These are phyloP conservation scores for Ceratobasidium sp. DNA, from an alignment of 1,284 basidiomycete species.

Conservation along the genomic window DNA sequence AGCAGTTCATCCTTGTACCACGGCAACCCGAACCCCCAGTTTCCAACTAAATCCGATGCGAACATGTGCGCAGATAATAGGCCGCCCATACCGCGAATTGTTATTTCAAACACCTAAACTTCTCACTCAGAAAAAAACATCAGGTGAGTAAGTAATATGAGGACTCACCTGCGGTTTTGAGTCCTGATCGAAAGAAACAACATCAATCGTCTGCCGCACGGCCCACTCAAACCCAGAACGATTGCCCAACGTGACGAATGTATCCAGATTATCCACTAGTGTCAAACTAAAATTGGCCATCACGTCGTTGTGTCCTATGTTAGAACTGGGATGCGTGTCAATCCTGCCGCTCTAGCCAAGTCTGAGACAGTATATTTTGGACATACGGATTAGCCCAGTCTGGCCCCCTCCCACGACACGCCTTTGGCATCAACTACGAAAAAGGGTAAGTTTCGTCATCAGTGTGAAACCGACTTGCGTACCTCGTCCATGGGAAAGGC, in stretches of 20 bases:
- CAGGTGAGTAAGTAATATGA: not conserved
- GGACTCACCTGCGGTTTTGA: constrained; percentile 76
- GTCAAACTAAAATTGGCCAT: constrained; percentile 87
- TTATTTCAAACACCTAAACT: constrained; percentile 79
- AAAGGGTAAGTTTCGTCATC: constrained; percentile 51
- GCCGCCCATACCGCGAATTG: constrained; percentile 88
- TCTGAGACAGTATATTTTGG: constrained; percentile 19
- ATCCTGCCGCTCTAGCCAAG: constrained; percentile 26
- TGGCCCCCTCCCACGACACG: constrained; percentile 83
- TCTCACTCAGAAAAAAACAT: not conserved
- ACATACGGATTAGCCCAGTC: constrained; percentile 81
- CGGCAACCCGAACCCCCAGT: constrained; percentile 64
- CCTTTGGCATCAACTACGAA: constrained; percentile 81
- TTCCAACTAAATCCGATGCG: constrained; percentile 64
- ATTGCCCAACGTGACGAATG: constrained; percentile 81
- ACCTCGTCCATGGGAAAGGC: constrained; percentile 88
- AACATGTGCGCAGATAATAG: constrained; percentile 87
- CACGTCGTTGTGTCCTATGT: constrained; percentile 83
- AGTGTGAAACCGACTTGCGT: no score
- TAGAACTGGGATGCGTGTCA: constrained; percentile 51
- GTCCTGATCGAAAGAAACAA: constrained; percentile 87
- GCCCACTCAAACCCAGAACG: constrained; percentile 76
- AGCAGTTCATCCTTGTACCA: constrained; percentile 63
- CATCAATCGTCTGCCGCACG: constrained; percentile 76
- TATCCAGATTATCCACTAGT: constrained; percentile 83